Evolutionary conservation across 2,329 filamentous ascomycete genomes (phyloP), one percentile per base, ranked within the genome.

Genomic region (Colletotrichum paranaense): DNA sequence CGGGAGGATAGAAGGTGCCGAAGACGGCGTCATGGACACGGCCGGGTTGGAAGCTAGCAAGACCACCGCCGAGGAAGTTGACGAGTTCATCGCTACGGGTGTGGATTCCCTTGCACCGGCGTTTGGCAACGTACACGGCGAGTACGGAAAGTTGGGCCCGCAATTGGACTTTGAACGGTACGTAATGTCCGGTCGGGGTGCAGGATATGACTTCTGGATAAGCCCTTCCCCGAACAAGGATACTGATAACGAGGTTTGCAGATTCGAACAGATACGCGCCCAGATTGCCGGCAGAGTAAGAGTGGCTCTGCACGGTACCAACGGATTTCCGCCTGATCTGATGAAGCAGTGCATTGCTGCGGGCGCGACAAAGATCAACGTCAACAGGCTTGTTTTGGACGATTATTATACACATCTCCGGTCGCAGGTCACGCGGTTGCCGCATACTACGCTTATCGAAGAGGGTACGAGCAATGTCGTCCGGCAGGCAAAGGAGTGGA

Each of bases 71-170:
- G 91, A 93, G 74, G 89, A 95, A 81, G 92, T 91, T 14, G 87
- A 91, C 74, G 90, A 93, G 77, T 95, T 95, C 77, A 88, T 94
- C 4, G 88, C 85, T 3, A 93, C 92, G 12, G 93, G 92, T 0
- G 92, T 95, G 77, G 91, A 95, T 77, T 92, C 92, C 84, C 84
- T 95, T 14, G 93, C 93, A 4, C 93, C 93, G 0, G 92, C 92
- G 0, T 94, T 95, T 82, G 93, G 93, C 2, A 95, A 94, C 77
- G 91, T 95, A 46, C 93, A 95, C 82, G 93, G 93, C 8, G 89
- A 92, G 76, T 94, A 95, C 81, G 92, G 92, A 0, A 87, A 89
- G 0, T 82, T 89, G 16, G 92, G 92, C 0, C 89, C 91, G 32
- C 85, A 87, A 79, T 80, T 93, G 32, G 91, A 93, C 78, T 92